Base-by-base conservation (phyloP, 768 basidiomycete species). In the Sarcodon aspratus region DNA sequence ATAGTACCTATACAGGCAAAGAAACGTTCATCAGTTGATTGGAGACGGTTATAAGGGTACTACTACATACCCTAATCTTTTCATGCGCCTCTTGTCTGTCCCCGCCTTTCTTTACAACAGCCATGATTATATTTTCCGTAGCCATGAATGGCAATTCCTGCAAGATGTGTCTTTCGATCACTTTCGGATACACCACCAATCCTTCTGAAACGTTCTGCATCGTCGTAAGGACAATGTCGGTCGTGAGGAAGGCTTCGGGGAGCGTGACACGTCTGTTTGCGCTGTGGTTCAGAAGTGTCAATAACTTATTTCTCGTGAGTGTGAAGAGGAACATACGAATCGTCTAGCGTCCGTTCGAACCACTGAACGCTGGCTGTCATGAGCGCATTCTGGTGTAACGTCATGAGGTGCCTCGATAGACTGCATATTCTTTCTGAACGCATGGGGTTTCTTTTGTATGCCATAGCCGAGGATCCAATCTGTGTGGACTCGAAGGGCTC, bases 81-180 rank as follows among this genome's bases (percentile, higher is more conserved):
- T 97, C 96, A 63, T 98, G 96, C 7, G 91, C 91, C 66, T 91
- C 92, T 63, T 98, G 96, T 33, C 96, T 77, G 66, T 98, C 94
- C 1, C 94, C 95, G 17, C 91, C 91, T 45, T 78, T 80, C 66
- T 89, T 96, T 53, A 98, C 96, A 38, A 99, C 79, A 1, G 92
- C 92, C 96, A 99, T 98, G 68, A 98, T 98, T 66, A 99, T 77
- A 65, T 99, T 99, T 67, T 99, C 96, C 1, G 96, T 99, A 4
- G 95, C 93, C 96, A 99, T 98, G 76, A 98, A 98, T 1, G 96
- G 96, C 33, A 99, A 75, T 64, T 99, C 96, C 64, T 97, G 90
- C 3, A 81, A 66, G 63, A 99, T 94, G 35, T 91, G 82, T 37
- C 92, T 80, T 9, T 76, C 89, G 54, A 99, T 98, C 52, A 99